Evolutionary conservation across 352 stramenopile species (phyloP), one percentile per base, ranked within the genome.

Genomic region (Phytophthora colocasiae): DNA sequence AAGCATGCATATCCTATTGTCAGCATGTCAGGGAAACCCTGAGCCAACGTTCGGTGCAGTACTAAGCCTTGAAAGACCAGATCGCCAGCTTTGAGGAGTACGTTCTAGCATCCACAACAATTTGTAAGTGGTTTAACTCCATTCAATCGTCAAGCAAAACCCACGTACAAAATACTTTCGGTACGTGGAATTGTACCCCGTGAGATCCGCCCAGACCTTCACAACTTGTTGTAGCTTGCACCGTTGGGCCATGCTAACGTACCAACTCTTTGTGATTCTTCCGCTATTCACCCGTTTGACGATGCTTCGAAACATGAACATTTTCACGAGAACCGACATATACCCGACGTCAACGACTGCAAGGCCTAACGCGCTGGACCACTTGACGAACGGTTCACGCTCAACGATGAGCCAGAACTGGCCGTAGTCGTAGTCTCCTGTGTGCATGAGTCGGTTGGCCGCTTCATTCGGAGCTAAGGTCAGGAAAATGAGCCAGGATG

Each of bases 331-430:
- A 17, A 75, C 54, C 24, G 41, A 29, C 22, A 69, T 17, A 24
- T 69, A 67, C 0, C 47, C 44, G 7, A 58, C 10, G 27, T 51
- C 41, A 4, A 78, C 54, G 9, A 56, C n/a, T 11, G 62, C 54
- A 6, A 76, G 55, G 14, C 54, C 58, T 2, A 53, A 12, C 2
- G 36, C 54, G 22, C 50, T 63, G 10, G 55, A 10, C 39, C 54
- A 66, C 53, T 68, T 52, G 8, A 72, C 41, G 8, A 40, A 41
- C 17, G 45, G 39, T 6, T 66, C 58, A 3, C 54, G 52, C 44
- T 69, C 41, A 14, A 69, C 46, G 22, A 75, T 66, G 32, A 75
- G 44, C 57, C 70, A 75, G 46, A 78, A 75, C n/a, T 70, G 57
- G 14, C 65, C 65, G 31, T 75, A 51, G 60, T 78, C 57, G 36